phyloP scores from a whole-genome alignment of 1,284 basidiomycete genomes.

The Ustilago esculenta region DNA sequence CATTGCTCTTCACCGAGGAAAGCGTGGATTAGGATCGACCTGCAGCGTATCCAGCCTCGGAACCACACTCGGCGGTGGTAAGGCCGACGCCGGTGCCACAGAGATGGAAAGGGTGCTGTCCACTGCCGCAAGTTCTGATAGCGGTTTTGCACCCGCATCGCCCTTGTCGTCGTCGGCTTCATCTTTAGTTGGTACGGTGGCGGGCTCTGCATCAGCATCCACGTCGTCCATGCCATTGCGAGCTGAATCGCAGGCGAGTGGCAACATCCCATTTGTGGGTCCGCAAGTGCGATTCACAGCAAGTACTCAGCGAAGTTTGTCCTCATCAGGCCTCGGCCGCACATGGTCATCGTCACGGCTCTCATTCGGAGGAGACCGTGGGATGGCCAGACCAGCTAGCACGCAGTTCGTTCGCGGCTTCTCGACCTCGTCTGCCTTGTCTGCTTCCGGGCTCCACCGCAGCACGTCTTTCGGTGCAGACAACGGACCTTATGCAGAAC shows the following conservation, averaged over 20 bases:
- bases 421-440: slow-evolving; percentile 31
- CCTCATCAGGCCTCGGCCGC: slow-evolving; percentile 16
- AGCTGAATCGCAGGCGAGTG: slow-evolving; percentile 14
- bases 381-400: slow-evolving; percentile 19
- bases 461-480: slow-evolving; percentile 17
- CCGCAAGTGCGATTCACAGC: slow-evolving; percentile 25
- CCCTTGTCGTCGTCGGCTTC: slow-evolving; percentile 29
- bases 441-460: slow-evolving; percentile 30
- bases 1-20: slow-evolving; percentile 26
- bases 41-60: slow-evolving; percentile 42
- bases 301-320: slow-evolving; percentile 13
- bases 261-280: slow-evolving; percentile 5
- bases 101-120: slow-evolving; percentile 30
- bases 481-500: slow-evolving; percentile 6
- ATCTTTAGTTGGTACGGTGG: slow-evolving; percentile 29
- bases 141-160: slow-evolving; percentile 19
- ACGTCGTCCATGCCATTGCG: slow-evolving; percentile 20
- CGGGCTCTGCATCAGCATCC: slow-evolving; percentile 5
- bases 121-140: slow-evolving; percentile 37
- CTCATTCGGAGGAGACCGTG: slow-evolving; percentile 11
- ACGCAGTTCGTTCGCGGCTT: slow-evolving; percentile 41
- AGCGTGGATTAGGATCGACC: slow-evolving; percentile 34
- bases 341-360: slow-evolving; percentile 19
- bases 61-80: slow-evolving; percentile 32
- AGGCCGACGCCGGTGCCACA: slow-evolving; percentile 5